Evolutionary conservation across 371 early-diverging fungal species (phyloP).

Genomic region (Furculomyces boomerangus): DNA sequence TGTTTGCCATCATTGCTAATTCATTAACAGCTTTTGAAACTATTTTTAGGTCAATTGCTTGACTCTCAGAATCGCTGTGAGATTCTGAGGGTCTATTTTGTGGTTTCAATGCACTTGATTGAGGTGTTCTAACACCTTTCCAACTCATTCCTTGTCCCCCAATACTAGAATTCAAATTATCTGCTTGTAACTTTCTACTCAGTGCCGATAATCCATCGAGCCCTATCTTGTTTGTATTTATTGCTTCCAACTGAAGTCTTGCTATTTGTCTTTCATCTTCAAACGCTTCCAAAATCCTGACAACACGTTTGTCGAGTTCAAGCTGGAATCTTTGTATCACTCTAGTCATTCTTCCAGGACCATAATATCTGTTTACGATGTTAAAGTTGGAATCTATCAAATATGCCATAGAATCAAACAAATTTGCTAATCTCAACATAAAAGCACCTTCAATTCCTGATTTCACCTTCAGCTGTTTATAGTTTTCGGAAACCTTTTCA

Average conservation of each 20-base stretch:
- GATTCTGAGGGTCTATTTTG: no score
- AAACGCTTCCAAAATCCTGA: conserved; percentile 57
- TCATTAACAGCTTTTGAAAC: conserved; percentile 22
- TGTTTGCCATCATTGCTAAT: conserved; percentile 57
- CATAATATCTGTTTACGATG: conserved; percentile 58
- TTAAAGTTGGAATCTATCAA: conserved; percentile 70
- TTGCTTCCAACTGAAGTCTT: no score
- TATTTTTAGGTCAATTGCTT: background rate
- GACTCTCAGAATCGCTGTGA: conserved; percentile 22
- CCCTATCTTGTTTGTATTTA: no score
- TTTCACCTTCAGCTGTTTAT: conserved; percentile 2
- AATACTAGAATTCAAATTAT: no score
- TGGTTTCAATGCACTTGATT: no score
- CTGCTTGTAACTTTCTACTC: no score
- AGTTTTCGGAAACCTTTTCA: conserved; percentile 25
- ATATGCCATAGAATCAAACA: conserved; percentile 75
- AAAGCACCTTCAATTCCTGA: conserved; percentile 5
- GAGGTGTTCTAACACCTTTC: background rate
- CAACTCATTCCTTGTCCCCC: background rate
- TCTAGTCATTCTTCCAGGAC: conserved; percentile 69
- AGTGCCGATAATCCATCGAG: no score
- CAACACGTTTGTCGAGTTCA: conserved; percentile 61
- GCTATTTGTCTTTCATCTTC: conserved; percentile 41
- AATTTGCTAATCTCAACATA: conserved; percentile 43
- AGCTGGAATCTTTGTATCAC: conserved; percentile 72